A percentile compares a stretch with the other conserved stretches of the same genome.
Evolutionary conservation across 345 rosid genomes (phyloP).

Genomic region (Lumnitzera littorea): DNA sequence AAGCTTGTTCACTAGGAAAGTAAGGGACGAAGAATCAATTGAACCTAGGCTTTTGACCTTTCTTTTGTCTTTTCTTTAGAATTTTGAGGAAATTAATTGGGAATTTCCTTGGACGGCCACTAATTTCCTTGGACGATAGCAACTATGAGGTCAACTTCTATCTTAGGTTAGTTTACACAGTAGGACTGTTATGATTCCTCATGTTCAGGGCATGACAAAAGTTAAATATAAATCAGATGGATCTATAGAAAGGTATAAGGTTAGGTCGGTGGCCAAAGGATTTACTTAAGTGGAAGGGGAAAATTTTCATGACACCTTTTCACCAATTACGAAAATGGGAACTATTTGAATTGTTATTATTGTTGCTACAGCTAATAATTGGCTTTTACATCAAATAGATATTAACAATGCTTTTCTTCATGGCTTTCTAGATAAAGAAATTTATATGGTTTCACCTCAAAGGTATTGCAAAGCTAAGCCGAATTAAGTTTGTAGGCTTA

Average conservation of each 20-base stretch:
- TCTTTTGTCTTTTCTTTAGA: no score
- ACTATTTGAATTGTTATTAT: not conserved
- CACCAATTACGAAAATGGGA: not conserved
- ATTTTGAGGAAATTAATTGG: no score
- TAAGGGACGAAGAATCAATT: no score
- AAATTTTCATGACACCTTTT: not conserved
- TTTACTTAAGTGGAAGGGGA: not conserved
- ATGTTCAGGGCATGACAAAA: no score
- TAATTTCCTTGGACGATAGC: no score
- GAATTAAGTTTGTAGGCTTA: not conserved
- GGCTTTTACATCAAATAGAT: not conserved
- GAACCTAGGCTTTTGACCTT: no score
- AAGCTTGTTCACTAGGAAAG: no score
- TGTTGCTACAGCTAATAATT: not conserved
- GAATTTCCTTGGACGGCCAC: no score
- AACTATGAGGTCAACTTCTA: no score
- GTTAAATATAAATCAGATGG: not conserved
- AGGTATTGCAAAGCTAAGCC: not conserved
- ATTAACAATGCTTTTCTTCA: not conserved
- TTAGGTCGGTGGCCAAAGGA: not conserved
- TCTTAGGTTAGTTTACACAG: no score
- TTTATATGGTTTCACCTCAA: not conserved
- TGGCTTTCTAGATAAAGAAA: not conserved
- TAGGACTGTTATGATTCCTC: no score
- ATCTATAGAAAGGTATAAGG: not conserved